Evolutionary conservation across 176 grass and related monocot genomes (phyloP).

Genomic region (Luzula sylvatica): DNA sequence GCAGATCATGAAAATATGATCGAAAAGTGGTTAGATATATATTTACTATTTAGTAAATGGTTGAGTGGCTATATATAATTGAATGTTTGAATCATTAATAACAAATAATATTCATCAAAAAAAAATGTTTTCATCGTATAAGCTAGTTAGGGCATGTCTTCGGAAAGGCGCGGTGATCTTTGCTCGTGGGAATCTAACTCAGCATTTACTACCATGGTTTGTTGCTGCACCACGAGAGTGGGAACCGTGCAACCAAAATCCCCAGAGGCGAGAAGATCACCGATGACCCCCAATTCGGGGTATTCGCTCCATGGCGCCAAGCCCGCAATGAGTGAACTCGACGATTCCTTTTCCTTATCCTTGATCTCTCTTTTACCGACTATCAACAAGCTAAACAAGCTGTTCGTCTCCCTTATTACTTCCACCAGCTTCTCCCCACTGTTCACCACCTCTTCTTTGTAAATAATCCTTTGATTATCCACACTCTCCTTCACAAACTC

Average conservation of each 20-base stretch:
- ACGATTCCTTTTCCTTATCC: slow-evolving; percentile 16
- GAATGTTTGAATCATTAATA: no score
- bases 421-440: slow-evolving; percentile 57
- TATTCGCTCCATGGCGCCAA: slow-evolving; percentile 80
- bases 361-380: slow-evolving; percentile 51
- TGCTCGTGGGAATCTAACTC: no score
- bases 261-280: slow-evolving; percentile 55
- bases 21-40: no score
- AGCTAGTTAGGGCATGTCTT: no score
- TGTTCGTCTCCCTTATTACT: slow-evolving; percentile 32
- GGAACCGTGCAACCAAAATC: slow-evolving; percentile 51
- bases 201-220: background rate
- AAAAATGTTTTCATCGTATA: no score
- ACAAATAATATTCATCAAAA: no score
- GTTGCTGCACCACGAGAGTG: slow-evolving; percentile 76
- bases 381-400: slow-evolving; percentile 38
- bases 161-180: no score
- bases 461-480: slow-evolving; percentile 34
- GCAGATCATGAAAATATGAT: no score
- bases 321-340: slow-evolving; percentile 36
- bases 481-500: slow-evolving; percentile 31
- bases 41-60: no score
- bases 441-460: slow-evolving; percentile 34
- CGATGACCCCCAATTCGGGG: slow-evolving; percentile 76
- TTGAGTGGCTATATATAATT: no score